phyloP scores from a whole-genome alignment of 495 filamentous ascomycete genomes.

The Aspergillus conjunctus region DNA sequence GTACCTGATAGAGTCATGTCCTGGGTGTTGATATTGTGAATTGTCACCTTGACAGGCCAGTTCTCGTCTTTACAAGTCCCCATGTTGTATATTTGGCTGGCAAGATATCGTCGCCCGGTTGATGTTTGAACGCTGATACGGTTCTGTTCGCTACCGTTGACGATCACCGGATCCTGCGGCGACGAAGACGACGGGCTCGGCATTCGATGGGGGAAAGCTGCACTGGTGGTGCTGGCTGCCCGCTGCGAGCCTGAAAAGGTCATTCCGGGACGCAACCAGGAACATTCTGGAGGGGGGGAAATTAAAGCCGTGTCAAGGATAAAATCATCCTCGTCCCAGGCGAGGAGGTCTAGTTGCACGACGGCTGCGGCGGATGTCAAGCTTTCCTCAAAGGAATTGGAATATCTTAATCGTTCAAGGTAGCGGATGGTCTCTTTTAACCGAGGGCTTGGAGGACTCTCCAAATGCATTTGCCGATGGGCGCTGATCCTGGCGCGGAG shows the following conservation, averaged over 20 bases:
- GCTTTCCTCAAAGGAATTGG: slow-evolving; percentile 57
- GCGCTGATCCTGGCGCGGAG: slow-evolving; percentile 49
- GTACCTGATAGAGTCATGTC: slow-evolving; percentile 70
- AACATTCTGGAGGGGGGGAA: slow-evolving; percentile 57
- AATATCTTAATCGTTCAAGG: slow-evolving; percentile 61
- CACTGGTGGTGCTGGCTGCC: slow-evolving; percentile 37
- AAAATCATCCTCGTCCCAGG: slow-evolving; percentile 60
- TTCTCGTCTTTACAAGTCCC: slow-evolving; percentile 52
- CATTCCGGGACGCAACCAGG: slow-evolving; percentile 66
- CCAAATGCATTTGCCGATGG: slow-evolving; percentile 54
- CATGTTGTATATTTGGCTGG: slow-evolving; percentile 35
- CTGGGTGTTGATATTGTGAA: slow-evolving; percentile 66
- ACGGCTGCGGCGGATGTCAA: slow-evolving; percentile 53
- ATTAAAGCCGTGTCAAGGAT: slow-evolving; percentile 60
- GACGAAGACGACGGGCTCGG: slow-evolving; percentile 30
- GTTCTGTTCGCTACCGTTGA: slow-evolving; percentile 39
- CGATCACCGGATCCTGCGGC: slow-evolving; percentile 41
- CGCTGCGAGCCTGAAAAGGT: slow-evolving; percentile 66
- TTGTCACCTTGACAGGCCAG: slow-evolving; percentile 74
- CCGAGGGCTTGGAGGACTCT: slow-evolving; percentile 43
- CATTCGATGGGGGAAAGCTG: slow-evolving; percentile 34
- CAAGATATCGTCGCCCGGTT: slow-evolving; percentile 41
- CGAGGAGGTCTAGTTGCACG: slow-evolving; percentile 44
- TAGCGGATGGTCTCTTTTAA: slow-evolving; percentile 68
- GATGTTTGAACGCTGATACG: slow-evolving; percentile 38